phyloP scores from a whole-genome alignment of 306 rosid species.

The Gastrolobium bilobum region DNA sequence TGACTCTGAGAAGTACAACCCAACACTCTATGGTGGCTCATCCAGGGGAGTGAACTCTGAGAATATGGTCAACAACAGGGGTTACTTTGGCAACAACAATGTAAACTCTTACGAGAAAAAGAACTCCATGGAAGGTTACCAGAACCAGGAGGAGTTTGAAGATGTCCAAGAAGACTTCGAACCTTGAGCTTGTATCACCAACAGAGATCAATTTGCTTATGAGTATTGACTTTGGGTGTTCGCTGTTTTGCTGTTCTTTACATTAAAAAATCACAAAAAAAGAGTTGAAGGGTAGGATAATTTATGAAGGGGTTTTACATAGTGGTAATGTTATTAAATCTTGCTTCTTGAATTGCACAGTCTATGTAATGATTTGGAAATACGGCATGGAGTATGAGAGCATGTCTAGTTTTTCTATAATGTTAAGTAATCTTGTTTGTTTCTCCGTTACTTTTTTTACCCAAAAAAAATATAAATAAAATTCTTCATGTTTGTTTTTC shows the following conservation, averaged over 20 bases:
- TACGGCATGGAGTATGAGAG: slow-evolving; percentile 46
- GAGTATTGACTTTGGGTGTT: slow-evolving; percentile 38
- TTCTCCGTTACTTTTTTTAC: neutral
- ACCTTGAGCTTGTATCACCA: slow-evolving; percentile 60
- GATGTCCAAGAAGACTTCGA: slow-evolving; percentile 64
- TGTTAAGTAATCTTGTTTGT: slow-evolving; percentile 35
- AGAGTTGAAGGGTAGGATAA: slow-evolving; percentile 25
- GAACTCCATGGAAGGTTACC: slow-evolving; percentile 68
- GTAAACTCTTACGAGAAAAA: slow-evolving; percentile 52
- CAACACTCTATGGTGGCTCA: slow-evolving; percentile 53
- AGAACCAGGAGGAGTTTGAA: slow-evolving; percentile 67
- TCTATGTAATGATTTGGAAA: slow-evolving; percentile 48
- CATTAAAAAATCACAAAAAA: slow-evolving; percentile 43
- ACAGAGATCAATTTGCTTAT: slow-evolving; percentile 43
- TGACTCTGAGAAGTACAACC: slow-evolving; percentile 56
- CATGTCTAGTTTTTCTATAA: slow-evolving; percentile 38
- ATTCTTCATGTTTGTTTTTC: neutral
- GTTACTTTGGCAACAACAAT: slow-evolving; percentile 61
- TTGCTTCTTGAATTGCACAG: slow-evolving; percentile 50
- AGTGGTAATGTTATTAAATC: slow-evolving; percentile 32
- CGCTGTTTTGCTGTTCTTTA: slow-evolving; percentile 50
- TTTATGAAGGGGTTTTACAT: slow-evolving; percentile 43
- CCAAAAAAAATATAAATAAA: neutral
- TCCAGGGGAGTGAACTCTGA: slow-evolving; percentile 50
- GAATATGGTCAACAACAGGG: slow-evolving; percentile 60